Evolutionary conservation across 169 alveolate species (phyloP).

Genomic region (Theileria annulata): DNA sequence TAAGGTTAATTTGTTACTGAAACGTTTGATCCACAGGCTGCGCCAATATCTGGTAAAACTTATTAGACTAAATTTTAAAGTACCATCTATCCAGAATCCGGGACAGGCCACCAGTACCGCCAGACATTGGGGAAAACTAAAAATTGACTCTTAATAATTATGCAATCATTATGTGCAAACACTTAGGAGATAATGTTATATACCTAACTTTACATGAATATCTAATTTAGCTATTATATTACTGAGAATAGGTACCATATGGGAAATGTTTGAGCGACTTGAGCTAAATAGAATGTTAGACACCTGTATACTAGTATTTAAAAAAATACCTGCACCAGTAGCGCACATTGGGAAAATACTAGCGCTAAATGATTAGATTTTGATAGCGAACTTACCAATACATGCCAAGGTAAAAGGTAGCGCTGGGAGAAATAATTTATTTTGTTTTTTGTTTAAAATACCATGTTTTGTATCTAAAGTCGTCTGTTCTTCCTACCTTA

Average conservation of each 20-base stretch:
- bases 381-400: slow-evolving; percentile 42
- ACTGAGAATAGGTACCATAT: slow-evolving; percentile 11
- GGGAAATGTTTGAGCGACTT: slow-evolving; percentile 55
- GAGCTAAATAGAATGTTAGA: slow-evolving; percentile 24
- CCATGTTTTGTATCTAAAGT: slow-evolving; percentile 76
- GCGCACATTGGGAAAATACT: slow-evolving; percentile 82
- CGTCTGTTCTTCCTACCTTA: slow-evolving; percentile 82
- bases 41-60: slow-evolving; percentile 6
- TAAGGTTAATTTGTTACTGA: slow-evolving; percentile 3
- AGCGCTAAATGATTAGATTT: slow-evolving; percentile 56
- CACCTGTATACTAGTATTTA: slow-evolving; percentile 19
- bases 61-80: background rate
- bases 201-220: too few species aligned
- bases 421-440: slow-evolving; percentile 56
- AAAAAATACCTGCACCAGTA: slow-evolving; percentile 73
- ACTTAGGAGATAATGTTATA: too few species aligned
- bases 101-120: slow-evolving; percentile 86
- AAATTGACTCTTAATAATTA: slow-evolving; percentile 10
- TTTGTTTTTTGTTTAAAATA: background rate
- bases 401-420: slow-evolving; percentile 83
- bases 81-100: slow-evolving; percentile 84
- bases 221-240: too few species aligned
- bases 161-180: background rate
- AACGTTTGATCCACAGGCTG: slow-evolving; percentile 3
- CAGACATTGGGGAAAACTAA: slow-evolving; percentile 81